Percentiles rank a stretch among this genome's conserved stretches.
Evolutionary conservation across 1,139 yeast genomes (phyloP).

Genomic region (Kodamaea sp.): DNA sequence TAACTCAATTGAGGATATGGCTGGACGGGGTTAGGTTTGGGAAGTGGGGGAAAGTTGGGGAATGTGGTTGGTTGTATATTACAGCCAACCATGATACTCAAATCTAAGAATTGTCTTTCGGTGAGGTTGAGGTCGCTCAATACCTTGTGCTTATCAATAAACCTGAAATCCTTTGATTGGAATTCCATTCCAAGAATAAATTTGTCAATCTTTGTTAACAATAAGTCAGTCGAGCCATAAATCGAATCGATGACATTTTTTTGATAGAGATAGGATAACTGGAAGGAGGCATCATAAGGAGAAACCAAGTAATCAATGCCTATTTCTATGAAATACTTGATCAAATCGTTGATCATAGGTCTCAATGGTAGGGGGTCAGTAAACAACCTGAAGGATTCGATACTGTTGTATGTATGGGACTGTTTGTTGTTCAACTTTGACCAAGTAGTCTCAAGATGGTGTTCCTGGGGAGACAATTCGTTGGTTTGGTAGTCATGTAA

Average conservation of each 20-base stretch:
- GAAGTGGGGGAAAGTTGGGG: slow-evolving; percentile 55
- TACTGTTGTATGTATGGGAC: slow-evolving; percentile 28
- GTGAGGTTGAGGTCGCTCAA: slow-evolving; percentile 60
- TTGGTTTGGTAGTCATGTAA: slow-evolving; percentile 31
- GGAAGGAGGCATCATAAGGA: slow-evolving; percentile 83
- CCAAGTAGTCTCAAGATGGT: slow-evolving; percentile 50
- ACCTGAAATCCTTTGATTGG: slow-evolving; percentile 63
- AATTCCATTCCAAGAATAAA: slow-evolving; percentile 75
- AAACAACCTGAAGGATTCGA: slow-evolving; percentile 47
- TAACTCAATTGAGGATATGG: slow-evolving; percentile 47
- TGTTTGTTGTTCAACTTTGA: slow-evolving; percentile 33
- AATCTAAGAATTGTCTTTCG: slow-evolving; percentile 70
- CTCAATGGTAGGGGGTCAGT: slow-evolving; percentile 49
- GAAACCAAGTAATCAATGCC: slow-evolving; percentile 71
- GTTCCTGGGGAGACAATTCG: slow-evolving; percentile 48
- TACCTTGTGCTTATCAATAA: slow-evolving; percentile 59
- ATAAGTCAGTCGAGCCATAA: slow-evolving; percentile 81
- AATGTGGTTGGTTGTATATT: slow-evolving; percentile 68
- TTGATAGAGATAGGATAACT: slow-evolving; percentile 68
- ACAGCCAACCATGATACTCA: slow-evolving; percentile 77
- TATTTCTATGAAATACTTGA: slow-evolving; percentile 56
- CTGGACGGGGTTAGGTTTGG: slow-evolving; percentile 46
- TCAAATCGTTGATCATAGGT: slow-evolving; percentile 56
- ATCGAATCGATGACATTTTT: slow-evolving; percentile 67
- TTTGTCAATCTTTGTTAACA: slow-evolving; percentile 65